Base-by-base conservation (phyloP, 2,329 filamentous ascomycete species). In the Colletotrichum sp. region DNA sequence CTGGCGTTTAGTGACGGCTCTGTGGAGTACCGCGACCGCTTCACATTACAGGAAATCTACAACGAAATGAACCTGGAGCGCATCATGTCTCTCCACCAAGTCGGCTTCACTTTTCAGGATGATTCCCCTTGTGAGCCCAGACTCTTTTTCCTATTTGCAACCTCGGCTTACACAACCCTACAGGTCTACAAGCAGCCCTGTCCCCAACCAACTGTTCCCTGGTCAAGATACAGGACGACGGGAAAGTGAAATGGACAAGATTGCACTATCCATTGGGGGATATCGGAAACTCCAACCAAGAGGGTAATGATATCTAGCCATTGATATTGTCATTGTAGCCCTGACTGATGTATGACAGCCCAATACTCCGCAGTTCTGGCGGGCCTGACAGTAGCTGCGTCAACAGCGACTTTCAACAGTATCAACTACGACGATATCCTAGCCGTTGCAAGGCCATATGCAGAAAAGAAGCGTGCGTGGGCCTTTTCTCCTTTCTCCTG, bases 1-100 rank as follows among this genome's bases (percentile, higher is more conserved):
- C 88, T 98, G 75, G 90, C 90, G 30, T 95, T 95, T 79, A 94
- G 94, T 77, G 96, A 98, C 82, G 95, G 96, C 13, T 94, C 92
- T 1, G 88, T 98, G 5, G 93, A 97, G 79, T 95, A 96, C 83
- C 92, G 95, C 72, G 94, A 98, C 81, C 91, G 95, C 13, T 89
- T 90, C 64, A 94, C 92, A 0, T 93, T 98, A 90, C 89, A 92
- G 6, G 89, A 93, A 69, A 87, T 96, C 1, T 92, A 91, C 77
- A 89, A 90, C 7, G 90, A 93, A 72, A 89, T 90, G 32, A 93
- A 94, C 79, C 85, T 91, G 9, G 90, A 92, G 59, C 92, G 88
- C 62, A 91, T 98, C 36, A 92, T 90, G 77, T 94, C 92, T 72
- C 88, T 98, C 32, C 88, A 93, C 32, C 95, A 98, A 83, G 92